Evolutionary conservation across 257 asterid species (phyloP).

Genomic region (Solanum paucissectum): DNA sequence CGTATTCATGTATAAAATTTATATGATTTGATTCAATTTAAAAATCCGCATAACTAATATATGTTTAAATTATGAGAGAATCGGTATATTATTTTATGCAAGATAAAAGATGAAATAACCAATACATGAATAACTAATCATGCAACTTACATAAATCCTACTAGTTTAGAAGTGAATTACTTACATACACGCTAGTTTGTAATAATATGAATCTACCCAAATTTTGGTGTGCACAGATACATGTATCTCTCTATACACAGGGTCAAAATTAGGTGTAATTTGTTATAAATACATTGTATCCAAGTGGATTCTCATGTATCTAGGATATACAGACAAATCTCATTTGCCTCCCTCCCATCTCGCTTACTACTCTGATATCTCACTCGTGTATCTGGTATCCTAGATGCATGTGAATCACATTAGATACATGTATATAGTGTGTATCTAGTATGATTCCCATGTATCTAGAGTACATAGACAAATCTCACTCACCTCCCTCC

Average conservation of each 20-base stretch:
- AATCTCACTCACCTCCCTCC: neutral
- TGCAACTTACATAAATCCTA: no score
- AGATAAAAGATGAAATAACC: neutral
- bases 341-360: neutral
- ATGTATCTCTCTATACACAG: neutral
- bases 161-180: no score
- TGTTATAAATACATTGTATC: no score
- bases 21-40: neutral
- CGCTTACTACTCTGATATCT: neutral
- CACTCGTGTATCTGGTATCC: neutral
- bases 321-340: no score
- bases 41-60: neutral
- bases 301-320: neutral
- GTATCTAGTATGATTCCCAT: no score
- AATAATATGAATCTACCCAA: neutral
- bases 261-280: neutral
- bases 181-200: neutral
- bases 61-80: neutral
- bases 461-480: no score
- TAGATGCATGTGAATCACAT: neutral
- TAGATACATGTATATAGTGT: no score
- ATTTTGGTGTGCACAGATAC: neutral
- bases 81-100: neutral
- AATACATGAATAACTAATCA: neutral
- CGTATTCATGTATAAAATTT: neutral